phyloP scores from a whole-genome alignment of 2,329 filamentous ascomycete species.

The Dothistroma septosporum region DNA sequence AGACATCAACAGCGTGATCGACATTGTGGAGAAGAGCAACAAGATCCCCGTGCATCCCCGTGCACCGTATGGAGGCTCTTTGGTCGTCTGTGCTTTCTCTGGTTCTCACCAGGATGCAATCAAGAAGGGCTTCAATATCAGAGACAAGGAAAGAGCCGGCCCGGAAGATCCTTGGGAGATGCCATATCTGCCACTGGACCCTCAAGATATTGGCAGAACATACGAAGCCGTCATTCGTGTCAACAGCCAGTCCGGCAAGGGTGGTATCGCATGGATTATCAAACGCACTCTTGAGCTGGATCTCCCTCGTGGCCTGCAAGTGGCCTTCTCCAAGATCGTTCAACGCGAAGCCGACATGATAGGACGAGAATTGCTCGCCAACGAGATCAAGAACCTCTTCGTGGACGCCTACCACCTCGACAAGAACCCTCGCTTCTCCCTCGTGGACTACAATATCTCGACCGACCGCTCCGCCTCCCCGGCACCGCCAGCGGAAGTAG shows the following conservation, averaged over 20 bases:
- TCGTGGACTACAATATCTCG: constrained; percentile 88
- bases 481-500: constrained; percentile 56
- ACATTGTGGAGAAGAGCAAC: constrained; percentile 84
- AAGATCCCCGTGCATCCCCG: constrained; percentile 91
- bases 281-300: constrained; percentile 84
- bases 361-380: constrained; percentile 76
- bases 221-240: constrained; percentile 98
- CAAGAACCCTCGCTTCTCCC: constrained; percentile 75
- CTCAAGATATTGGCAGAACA: constrained; percentile 87
- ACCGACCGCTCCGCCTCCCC: constrained; percentile 77
- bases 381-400: constrained; percentile 84
- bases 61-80: constrained; percentile 82
- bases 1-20: constrained; percentile 78
- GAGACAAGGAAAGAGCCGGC: constrained; percentile 57
- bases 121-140: constrained; percentile 76
- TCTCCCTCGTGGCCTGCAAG: constrained; percentile 83
- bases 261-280: constrained; percentile 91
- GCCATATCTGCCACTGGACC: constrained; percentile 89
- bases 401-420: constrained; percentile 81
- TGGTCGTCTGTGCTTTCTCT: constrained; percentile 89
- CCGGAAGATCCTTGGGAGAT: constrained; percentile 73
- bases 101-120: constrained; percentile 94
- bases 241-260: constrained; percentile 95
- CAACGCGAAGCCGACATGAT: constrained; percentile 75
- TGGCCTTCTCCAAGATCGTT: constrained; percentile 84